Conservation (phyloP, 352 stramenopile genomes). For the Globisporangium apiculatum region DNA sequence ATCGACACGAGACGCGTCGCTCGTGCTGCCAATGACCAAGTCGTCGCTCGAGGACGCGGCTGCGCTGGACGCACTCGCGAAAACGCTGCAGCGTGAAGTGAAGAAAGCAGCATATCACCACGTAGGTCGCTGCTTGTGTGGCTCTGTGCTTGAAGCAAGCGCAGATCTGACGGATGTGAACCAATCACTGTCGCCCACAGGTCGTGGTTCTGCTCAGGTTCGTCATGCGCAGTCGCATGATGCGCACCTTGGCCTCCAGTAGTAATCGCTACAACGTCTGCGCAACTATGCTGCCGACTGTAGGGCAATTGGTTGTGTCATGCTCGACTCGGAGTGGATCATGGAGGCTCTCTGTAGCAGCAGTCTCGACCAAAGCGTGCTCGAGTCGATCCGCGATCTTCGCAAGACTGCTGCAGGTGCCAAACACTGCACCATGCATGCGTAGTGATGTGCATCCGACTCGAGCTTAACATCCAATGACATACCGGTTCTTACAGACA, state of each 20-base stretch:
- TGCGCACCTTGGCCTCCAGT: too few species aligned
- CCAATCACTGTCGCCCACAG: background rate
- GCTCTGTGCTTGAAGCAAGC: background rate
- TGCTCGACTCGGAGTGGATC: conserved; percentile 15
- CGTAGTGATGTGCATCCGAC: too few species aligned
- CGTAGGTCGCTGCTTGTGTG: conserved; percentile 6
- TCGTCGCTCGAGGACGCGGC: background rate
- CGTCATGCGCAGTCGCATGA: background rate
- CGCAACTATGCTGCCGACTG: background rate
- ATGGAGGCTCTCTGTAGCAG: conserved; percentile 8
- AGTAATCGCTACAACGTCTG: too few species aligned
- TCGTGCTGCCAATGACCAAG: conserved; percentile 2
- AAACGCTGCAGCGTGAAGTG: conserved; percentile 12
- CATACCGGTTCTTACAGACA: background rate
- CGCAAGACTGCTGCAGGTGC: conserved; percentile 11
- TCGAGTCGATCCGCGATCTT: conserved; percentile 9
- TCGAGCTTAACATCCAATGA: too few species aligned
- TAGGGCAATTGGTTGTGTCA: conserved; percentile 10
- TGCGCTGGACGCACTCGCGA: conserved; percentile 8
- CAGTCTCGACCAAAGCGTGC: conserved; percentile 7
- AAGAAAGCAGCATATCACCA: conserved; percentile 17
- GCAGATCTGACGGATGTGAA: background rate
- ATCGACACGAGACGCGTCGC: background rate
- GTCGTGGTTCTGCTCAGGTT: conserved; percentile 6
- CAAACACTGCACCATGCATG: background rate